Evolutionary conservation across 2,329 filamentous ascomycete genomes (phyloP), one percentile per base, ranked within the genome.

Genomic region (Cladosporium colombiae): DNA sequence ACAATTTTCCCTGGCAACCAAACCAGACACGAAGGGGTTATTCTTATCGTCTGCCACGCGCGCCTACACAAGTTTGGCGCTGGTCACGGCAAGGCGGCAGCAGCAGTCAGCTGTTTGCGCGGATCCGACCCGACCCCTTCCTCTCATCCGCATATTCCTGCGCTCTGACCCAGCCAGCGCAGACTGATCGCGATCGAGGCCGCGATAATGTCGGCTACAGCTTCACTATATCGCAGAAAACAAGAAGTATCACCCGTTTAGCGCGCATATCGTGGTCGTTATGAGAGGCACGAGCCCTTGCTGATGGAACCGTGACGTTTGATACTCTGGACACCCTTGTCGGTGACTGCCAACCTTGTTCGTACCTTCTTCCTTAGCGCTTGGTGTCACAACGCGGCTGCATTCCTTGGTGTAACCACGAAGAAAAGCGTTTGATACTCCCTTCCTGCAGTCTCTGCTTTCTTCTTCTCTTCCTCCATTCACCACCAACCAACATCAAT

Each of bases 391-490:
- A 44, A 50, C 58, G 58, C 44, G 58, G 21, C 50, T 55, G 60
- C 60, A 63, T 63, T 63, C 60, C 50, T 63, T 40, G 49, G 40
- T 63, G 60, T 46, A 61, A 61, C 58, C n/a, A 62, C 49, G 50
- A 40, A 29, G 33, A 40, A 50, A 46, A 31, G 35, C 57, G 57
- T 60, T 52, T 56, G 50, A 44, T 44, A 27, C 35, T 29, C 44
- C 50, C 35, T 55, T 21, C 31, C 49, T 63, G 60, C 21, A 29
- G 25, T 44, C 13, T 29, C 33, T 55, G n/a, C 31, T 29, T 40
- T 35, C 25, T 18, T 53, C 37, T 33, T 65, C 40, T 44, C 25
- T 37, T 10, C 21, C n/a, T 59, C 37, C 23, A 40, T 25, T 25
- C 53, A 58, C 16, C n/a, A 44, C 21, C 27, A 27, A 44, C 21